A percentile compares a stretch with the other conserved stretches of the same genome.
phyloP scores from a whole-genome alignment of 352 stramenopile species.

The Globisporangium paroecandrum region DNA sequence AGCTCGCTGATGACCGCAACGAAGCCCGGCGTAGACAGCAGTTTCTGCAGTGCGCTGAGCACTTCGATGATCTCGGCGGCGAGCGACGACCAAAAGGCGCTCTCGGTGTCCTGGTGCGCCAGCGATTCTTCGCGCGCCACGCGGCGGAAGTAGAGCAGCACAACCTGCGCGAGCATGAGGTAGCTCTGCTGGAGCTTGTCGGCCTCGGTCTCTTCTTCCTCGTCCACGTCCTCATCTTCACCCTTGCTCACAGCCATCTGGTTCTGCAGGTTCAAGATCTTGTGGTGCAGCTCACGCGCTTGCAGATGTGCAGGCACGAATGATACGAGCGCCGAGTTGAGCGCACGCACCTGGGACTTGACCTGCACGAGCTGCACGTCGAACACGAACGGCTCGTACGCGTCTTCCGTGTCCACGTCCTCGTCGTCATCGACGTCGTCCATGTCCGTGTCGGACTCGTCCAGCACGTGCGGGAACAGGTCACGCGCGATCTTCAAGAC shows the following conservation, averaged over 20 bases:
- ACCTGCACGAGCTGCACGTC: constrained; percentile 28
- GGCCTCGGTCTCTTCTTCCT: constrained; percentile 36
- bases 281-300: constrained; percentile 62
- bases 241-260: constrained; percentile 12
- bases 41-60: constrained; percentile 69
- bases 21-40: constrained; percentile 83
- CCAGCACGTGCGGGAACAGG: constrained; percentile 57
- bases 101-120: constrained; percentile 33
- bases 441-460: constrained; percentile 71
- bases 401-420: constrained; percentile 32
- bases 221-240: constrained; percentile 26
- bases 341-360: constrained; percentile 40
- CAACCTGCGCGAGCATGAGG: constrained; percentile 70
- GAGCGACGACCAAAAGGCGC: constrained; percentile 53
- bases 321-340: constrained; percentile 60
- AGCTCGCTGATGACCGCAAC: constrained; percentile 82
- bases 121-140: constrained; percentile 65
- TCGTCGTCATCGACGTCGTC: constrained; percentile 74
- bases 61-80: constrained; percentile 67
- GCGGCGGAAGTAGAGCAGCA: constrained; percentile 80
- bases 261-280: constrained; percentile 55
- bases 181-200: constrained; percentile 75
- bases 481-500: constrained; percentile 61
- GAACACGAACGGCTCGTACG: constrained; percentile 51
- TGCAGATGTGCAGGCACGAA: constrained; percentile 73